phyloP scores from a whole-genome alignment of 306 rosid species.

The Quercus bicolor region DNA sequence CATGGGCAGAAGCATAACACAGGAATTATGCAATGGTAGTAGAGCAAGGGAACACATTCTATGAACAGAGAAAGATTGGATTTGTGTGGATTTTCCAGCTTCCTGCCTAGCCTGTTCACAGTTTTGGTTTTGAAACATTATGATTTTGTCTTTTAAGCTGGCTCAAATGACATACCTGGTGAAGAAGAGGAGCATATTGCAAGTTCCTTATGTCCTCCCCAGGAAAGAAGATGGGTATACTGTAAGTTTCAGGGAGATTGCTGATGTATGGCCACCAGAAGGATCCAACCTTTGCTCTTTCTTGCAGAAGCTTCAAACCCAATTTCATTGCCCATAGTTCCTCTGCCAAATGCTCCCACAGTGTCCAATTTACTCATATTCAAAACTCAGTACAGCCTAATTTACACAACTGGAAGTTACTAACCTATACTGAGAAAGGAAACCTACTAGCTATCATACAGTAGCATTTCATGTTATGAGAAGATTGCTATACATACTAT shows the following conservation, averaged over 20 bases:
- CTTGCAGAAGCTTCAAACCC: constrained; percentile 95
- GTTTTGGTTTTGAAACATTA: background rate
- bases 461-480: background rate
- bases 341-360: constrained; percentile 93
- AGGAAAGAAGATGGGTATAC: constrained; percentile 73
- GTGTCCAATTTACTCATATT: constrained; percentile 74
- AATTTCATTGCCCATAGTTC: constrained; percentile 97
- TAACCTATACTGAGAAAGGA: constrained; percentile 25
- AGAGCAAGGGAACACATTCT: background rate
- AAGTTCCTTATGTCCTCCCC: constrained; percentile 84
- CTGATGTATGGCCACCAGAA: constrained; percentile 95
- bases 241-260: constrained; percentile 79
- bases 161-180: constrained; percentile 54
- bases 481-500: background rate
- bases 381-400: constrained; percentile 67
- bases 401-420: constrained; percentile 42
- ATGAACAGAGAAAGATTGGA: background rate
- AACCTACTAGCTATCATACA: background rate
- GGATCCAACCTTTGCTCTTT: constrained; percentile 87
- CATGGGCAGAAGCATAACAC: background rate
- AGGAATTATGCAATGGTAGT: background rate
- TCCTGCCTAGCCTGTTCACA: background rate
- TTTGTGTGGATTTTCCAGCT: background rate
- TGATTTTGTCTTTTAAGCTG: background rate
- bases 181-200: constrained; percentile 96